These are phyloP conservation scores for Metroxylon sagu DNA, from an alignment of 176 grass and related monocot species.

Conservation along the genomic window DNA sequence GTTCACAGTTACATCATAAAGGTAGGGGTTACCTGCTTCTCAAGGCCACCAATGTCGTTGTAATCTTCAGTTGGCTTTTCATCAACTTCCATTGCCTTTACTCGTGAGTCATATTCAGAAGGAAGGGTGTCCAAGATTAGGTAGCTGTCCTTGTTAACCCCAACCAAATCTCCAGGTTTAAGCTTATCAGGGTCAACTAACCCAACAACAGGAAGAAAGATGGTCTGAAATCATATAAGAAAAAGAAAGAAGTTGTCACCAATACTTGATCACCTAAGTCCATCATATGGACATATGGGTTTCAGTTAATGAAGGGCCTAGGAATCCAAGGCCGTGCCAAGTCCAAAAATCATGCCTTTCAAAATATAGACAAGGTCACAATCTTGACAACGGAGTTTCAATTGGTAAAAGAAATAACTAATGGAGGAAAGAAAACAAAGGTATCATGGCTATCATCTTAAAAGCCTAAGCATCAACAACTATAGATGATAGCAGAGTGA, in stretches of 20 bases:
- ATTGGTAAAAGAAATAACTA: no score
- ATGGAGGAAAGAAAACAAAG: no score
- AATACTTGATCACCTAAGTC: no score
- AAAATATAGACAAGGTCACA: no score
- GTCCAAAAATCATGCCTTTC: no score
- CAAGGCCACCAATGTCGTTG: constrained; percentile 90
- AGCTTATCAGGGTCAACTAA: constrained; percentile 86
- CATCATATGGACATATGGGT: no score
- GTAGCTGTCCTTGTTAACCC: constrained; percentile 85
- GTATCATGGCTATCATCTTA: no score
- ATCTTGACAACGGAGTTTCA: no score
- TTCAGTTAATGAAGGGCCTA: no score
- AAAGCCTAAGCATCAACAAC: no score
- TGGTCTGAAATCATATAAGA: constrained; percentile 46
- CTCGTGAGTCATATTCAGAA: constrained; percentile 76
- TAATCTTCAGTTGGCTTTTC: constrained; percentile 94
- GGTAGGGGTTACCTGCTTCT: constrained; percentile 56
- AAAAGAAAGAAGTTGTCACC: not conserved
- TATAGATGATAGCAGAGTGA: no score
- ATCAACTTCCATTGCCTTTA: constrained; percentile 89
- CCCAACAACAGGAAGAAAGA: constrained; percentile 77
- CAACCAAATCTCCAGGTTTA: constrained; percentile 82
- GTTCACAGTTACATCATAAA: not conserved
- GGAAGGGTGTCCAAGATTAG: constrained; percentile 80
- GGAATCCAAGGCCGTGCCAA: no score